A percentile compares a stretch with the other conserved stretches of the same genome.
phyloP scores from a whole-genome alignment of 202 grass and related monocot genomes.

The Zizania palustris region DNA sequence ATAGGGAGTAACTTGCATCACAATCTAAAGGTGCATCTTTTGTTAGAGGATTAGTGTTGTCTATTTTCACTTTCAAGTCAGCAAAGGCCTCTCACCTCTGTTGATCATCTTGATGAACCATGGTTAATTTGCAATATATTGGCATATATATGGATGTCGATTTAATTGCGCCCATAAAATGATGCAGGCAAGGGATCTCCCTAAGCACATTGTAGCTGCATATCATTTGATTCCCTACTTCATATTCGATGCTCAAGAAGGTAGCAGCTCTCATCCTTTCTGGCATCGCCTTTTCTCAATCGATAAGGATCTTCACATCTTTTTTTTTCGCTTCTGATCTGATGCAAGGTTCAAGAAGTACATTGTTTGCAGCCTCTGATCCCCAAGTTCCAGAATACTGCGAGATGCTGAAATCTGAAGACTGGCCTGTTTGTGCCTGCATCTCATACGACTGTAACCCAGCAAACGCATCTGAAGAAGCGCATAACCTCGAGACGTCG shows the following conservation, averaged over 20 bases:
- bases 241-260: slow-evolving; percentile 94
- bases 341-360: slow-evolving; percentile 76
- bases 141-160: background rate
- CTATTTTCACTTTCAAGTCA: background rate
- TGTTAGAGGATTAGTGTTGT: background rate
- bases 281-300: background rate
- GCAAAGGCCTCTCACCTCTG: background rate
- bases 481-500: slow-evolving; percentile 73
- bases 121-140: background rate
- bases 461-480: slow-evolving; percentile 93
- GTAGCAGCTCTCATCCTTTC: slow-evolving; percentile 25
- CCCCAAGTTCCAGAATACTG: slow-evolving; percentile 92
- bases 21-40: slow-evolving; percentile 18
- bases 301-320: slow-evolving; percentile 35
- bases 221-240: slow-evolving; percentile 95
- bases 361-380: slow-evolving; percentile 82
- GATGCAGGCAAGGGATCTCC: slow-evolving; percentile 86
- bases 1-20: background rate
- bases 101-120: background rate
- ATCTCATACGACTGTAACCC: slow-evolving; percentile 88
- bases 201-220: slow-evolving; percentile 65
- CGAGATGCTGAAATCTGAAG: slow-evolving; percentile 77
- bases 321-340: slow-evolving; percentile 32
- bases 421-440: slow-evolving; percentile 92
- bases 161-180: background rate